phyloP scores from a whole-genome alignment of 371 early-diverging fungal species.

The Mucor velutinosus region DNA sequence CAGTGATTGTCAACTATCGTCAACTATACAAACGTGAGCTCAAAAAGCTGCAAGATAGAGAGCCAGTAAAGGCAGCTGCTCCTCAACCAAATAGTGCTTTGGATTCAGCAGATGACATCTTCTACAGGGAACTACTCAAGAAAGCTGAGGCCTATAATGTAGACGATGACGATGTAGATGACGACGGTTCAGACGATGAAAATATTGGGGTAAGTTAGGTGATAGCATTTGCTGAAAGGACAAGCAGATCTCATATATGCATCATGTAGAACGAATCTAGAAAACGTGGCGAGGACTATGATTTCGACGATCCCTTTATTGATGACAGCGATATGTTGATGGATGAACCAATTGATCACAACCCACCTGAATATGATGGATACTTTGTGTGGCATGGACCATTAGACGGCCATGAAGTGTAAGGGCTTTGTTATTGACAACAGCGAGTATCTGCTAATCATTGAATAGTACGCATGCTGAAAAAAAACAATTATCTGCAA shows the following conservation, averaged over 20 bases:
- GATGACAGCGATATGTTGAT: slow-evolving; percentile 58
- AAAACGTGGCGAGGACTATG: slow-evolving; percentile 33
- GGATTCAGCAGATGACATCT: slow-evolving; percentile 12
- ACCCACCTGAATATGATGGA: slow-evolving; percentile 39
- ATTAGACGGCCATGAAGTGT: slow-evolving; percentile 51
- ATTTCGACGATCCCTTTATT: slow-evolving; percentile 55
- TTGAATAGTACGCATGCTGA: background rate
- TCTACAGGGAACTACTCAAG: slow-evolving; percentile 22
- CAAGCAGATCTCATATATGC: background rate
- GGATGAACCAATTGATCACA: slow-evolving; percentile 39
- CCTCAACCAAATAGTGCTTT: background rate
- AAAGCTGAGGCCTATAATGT: slow-evolving; percentile 20
- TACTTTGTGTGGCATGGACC: slow-evolving; percentile 57
- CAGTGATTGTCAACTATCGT: slow-evolving; percentile 23
- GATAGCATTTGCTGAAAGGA: background rate
- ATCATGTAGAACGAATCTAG: background rate
- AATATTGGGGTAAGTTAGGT: background rate
- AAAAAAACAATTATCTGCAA: background rate
- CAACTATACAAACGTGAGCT: slow-evolving; percentile 23
- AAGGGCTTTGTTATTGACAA: slow-evolving; percentile 4
- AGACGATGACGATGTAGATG: slow-evolving; percentile 16
- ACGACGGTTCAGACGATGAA: slow-evolving; percentile 10
- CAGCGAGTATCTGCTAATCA: too few species aligned
- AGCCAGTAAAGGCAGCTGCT: background rate
- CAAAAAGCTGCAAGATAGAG: background rate